phyloP scores from a whole-genome alignment of 352 stramenopile genomes.

The Phytopythium helicoides region DNA sequence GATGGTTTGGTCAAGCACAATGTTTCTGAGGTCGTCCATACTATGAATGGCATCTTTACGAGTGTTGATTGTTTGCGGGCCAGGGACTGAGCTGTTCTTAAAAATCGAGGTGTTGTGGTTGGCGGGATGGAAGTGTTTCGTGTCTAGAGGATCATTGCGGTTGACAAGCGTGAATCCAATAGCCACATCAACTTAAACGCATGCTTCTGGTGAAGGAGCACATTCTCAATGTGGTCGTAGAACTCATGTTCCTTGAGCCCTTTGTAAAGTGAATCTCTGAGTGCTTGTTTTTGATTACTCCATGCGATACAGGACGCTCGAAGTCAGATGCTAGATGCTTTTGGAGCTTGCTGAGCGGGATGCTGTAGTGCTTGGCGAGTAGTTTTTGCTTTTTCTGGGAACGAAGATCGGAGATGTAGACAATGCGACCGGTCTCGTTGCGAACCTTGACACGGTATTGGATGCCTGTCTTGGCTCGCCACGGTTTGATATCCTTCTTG shows the following conservation, averaged over 20 bases:
- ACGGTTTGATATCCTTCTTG: constrained; percentile 10
- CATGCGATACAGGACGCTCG: constrained; percentile 9
- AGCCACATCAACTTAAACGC: constrained; percentile 15
- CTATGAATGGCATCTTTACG: constrained; percentile 12
- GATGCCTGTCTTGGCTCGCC: constrained; percentile 1
- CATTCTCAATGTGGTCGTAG: constrained; percentile 10
- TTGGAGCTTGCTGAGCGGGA: constrained; percentile 9
- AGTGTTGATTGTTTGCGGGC: not conserved
- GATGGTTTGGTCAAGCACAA: no score
- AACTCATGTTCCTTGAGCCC: constrained; percentile 6
- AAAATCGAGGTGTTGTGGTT: constrained; percentile 12
- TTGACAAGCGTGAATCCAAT: constrained; percentile 11
- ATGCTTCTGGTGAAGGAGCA: constrained; percentile 11
- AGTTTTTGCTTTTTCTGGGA: constrained; percentile 9
- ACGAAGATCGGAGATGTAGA: constrained; percentile 13
- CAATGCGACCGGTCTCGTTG: constrained; percentile 9
- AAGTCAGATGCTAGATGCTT: constrained; percentile 9
- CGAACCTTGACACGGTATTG: constrained; percentile 17
- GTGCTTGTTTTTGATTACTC: constrained; percentile 12
- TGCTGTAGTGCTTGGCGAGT: constrained; percentile 14
- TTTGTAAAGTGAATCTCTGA: constrained; percentile 6
- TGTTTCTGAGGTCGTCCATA: constrained; percentile 11
- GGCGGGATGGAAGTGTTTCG: constrained; percentile 8
- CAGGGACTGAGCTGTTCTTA: constrained; percentile 6
- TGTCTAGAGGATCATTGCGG: not conserved